Conservation (phyloP, 2,329 filamentous ascomycete genomes). For the Pseudovirgaria hyperparasitica region DNA sequence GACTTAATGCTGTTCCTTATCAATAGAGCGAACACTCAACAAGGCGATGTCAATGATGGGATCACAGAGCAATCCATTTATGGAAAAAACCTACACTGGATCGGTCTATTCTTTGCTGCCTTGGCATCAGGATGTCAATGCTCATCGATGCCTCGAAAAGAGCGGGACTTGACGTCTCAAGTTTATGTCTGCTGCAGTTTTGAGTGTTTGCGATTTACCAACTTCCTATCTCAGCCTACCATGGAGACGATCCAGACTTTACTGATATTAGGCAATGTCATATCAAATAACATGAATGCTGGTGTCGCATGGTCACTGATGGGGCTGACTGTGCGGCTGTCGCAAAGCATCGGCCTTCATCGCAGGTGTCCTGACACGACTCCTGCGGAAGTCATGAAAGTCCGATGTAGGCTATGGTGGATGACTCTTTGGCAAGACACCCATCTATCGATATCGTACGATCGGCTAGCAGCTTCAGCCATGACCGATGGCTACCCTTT, state of each 20-base stretch:
- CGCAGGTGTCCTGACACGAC: constrained; percentile 43
- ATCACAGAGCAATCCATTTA: constrained; percentile 43
- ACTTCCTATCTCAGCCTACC: constrained; percentile 49
- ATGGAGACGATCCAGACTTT: constrained; percentile 50
- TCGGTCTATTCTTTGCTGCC: constrained; percentile 48
- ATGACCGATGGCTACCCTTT: constrained; percentile 37
- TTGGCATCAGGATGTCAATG: constrained; percentile 51
- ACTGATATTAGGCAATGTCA: constrained; percentile 48
- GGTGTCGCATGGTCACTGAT: constrained; percentile 49
- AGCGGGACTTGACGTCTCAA: constrained; percentile 50
- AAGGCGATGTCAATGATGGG: constrained; percentile 24
- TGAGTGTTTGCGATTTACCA: constrained; percentile 50
- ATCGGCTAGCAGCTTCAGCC: constrained; percentile 44
- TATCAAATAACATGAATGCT: constrained; percentile 52
- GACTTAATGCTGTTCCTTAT: constrained; percentile 41
- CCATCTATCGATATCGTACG: constrained; percentile 50
- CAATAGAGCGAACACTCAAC: constrained; percentile 33
- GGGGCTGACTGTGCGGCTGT: constrained; percentile 47
- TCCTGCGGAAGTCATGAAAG: constrained; percentile 29
- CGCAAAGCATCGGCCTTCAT: constrained; percentile 47
- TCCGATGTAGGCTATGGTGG: constrained; percentile 37
- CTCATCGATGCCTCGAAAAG: constrained; percentile 43
- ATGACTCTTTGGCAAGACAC: constrained; percentile 53
- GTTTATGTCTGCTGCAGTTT: constrained; percentile 55
- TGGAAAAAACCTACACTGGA: constrained; percentile 44